Evolutionary conservation across 768 basidiomycete genomes (phyloP), one percentile per base, ranked within the genome.

Genomic region (Melanogaster broomeanus): DNA sequence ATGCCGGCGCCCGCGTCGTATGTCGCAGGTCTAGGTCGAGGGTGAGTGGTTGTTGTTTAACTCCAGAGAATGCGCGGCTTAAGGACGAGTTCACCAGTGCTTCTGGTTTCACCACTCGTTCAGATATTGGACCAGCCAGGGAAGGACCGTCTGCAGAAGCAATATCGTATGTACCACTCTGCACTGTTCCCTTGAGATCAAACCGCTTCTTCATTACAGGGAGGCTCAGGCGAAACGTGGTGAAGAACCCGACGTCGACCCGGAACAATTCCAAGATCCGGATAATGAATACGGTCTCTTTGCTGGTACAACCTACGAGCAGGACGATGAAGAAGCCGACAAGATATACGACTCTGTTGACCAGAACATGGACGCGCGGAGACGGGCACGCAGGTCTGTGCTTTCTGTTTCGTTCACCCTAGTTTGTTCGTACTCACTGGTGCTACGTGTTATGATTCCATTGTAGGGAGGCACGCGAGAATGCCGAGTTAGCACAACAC

Each of bases 311-410:
- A 91, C 92, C 0, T 98, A 99, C 66, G 95, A 99, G 67, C 87
- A 89, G 50, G 97, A 98, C 58, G 97, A 99, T 55, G 95, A 98
- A 60, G 97, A 98, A 68, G 97, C 96, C 0, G 96, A 98, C 69
- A 82, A 80, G 65, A 97, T 97, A 45, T 99, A 96, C 66, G 96
- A 97, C 22, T 62, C 74, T n/a, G 95, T 98, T 1, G 95, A 98
- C 61, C 77, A 82, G 38, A 84, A 84, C 25, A 95, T 99, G 89
- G 96, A 98, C 66, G 79, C 86, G 35, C 77, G 97, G 55, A 74
- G 97, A 61, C 81, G 82, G 64, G 78, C 80, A 42, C 81, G 89
- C 56, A 85, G 91, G 91, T 90, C 70, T 61, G 88, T 80, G 51
- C 55, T 53, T 70, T 68, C 51, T 58, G 73, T 76, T 79, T 72